A percentile compares a stretch with the other conserved stretches of the same genome.
These are phyloP conservation scores for Lasiosphaeris hirsuta DNA, from an alignment of 495 filamentous ascomycete species.

Conservation along the genomic window DNA sequence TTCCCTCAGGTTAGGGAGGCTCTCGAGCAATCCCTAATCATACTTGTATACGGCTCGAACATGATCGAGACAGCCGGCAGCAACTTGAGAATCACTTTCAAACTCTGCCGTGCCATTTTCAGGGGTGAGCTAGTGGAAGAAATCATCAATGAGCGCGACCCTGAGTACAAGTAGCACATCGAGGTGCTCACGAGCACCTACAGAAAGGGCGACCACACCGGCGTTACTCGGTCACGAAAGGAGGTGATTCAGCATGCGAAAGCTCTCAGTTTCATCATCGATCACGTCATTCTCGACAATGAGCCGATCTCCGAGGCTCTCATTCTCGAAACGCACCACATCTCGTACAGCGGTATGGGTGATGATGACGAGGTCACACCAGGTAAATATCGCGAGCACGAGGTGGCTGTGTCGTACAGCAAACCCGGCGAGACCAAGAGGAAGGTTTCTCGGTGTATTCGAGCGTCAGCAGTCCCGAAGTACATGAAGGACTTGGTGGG, in stretches of 20 bases:
- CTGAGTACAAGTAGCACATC: constrained; percentile 19
- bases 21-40: constrained; percentile 13
- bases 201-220: constrained; percentile 1
- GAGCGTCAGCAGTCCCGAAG: constrained; percentile 19
- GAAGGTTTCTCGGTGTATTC: constrained; percentile 25
- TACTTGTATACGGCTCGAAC: constrained; percentile 29
- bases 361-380: constrained; percentile 21
- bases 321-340: constrained; percentile 30
- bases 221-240: constrained; percentile 20
- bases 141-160: constrained; percentile 10
- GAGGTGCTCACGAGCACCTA: neutral
- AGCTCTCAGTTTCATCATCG: constrained; percentile 27
- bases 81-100: constrained; percentile 18
- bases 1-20: constrained; percentile 4
- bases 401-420: constrained; percentile 23
- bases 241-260: constrained; percentile 36
- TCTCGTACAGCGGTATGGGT: constrained; percentile 20
- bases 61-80: constrained; percentile 27
- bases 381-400: constrained; percentile 21
- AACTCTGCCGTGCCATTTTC: constrained; percentile 19
- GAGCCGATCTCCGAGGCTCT: constrained; percentile 29
- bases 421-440: constrained; percentile 23
- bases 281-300: constrained; percentile 20
- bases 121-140: constrained; percentile 8
- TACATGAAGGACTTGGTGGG: constrained; percentile 35